Evolutionary conservation across 805 yeast species (phyloP).

Genomic region (Saccharomycopsis microspora): DNA sequence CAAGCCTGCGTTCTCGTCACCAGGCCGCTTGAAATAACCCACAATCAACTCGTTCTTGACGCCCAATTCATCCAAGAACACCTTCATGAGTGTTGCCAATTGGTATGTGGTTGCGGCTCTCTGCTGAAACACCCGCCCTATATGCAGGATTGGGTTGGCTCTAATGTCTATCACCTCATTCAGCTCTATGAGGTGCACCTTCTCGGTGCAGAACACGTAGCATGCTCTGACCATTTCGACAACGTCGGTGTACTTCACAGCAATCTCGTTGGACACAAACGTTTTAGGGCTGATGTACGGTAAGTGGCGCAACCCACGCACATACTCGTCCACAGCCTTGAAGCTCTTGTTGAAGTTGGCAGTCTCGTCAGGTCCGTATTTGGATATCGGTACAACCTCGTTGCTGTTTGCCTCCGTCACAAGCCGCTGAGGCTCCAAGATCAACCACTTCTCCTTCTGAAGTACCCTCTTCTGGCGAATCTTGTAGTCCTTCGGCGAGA

Average conservation of each 20-base stretch:
- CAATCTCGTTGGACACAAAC: conserved; percentile 42
- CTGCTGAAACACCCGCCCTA: conserved; percentile 24
- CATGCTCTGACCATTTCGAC: conserved; percentile 57
- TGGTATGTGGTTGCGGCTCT: conserved; percentile 59
- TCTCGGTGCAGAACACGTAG: conserved; percentile 50
- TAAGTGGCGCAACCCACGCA: conserved; percentile 25
- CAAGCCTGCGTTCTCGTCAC: conserved; percentile 34
- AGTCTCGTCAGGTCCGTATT: background rate
- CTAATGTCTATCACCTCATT: conserved; percentile 26
- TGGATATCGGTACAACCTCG: conserved; percentile 25
- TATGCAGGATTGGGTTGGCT: conserved; percentile 15
- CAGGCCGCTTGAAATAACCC: conserved; percentile 79
- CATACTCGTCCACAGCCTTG: conserved; percentile 33
- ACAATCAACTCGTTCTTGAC: conserved; percentile 65
- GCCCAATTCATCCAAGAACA: conserved; percentile 57
- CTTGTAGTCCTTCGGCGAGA: conserved; percentile 58
- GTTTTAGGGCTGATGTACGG: conserved; percentile 38
- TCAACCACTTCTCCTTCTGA: conserved; percentile 46
- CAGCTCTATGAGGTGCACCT: conserved; percentile 35
- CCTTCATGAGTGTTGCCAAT: conserved; percentile 64
- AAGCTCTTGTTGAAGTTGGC: conserved; percentile 17
- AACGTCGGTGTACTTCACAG: conserved; percentile 38
- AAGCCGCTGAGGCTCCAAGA: conserved; percentile 50
- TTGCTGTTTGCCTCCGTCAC: conserved; percentile 34
- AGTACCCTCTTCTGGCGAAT: conserved; percentile 55